phyloP scores from a whole-genome alignment of 23 red algal species.

The Gracilaria gracilis region DNA sequence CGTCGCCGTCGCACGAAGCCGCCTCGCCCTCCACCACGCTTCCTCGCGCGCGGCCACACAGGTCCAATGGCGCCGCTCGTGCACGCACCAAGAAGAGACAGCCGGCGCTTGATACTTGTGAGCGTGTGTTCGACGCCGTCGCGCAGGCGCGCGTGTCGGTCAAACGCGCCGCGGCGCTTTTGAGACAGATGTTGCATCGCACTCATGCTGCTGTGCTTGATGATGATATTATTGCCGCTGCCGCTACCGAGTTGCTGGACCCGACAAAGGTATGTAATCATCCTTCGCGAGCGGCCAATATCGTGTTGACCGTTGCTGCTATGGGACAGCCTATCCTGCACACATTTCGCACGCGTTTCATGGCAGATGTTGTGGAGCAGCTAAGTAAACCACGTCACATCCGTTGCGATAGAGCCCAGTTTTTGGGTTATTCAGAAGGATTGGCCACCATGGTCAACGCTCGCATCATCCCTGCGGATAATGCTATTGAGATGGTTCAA shows the following conservation, averaged over 20 bases:
- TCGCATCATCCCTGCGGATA: conserved; percentile 1
- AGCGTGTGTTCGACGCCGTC: conserved; percentile 17
- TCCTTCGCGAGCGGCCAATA: conserved; percentile 4
- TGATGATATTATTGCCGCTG: background rate
- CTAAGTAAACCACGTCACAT: background rate
- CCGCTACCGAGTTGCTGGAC: background rate
- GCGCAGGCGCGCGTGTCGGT: background rate
- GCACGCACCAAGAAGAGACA: background rate
- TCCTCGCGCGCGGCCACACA: background rate
- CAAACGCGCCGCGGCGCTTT: conserved; percentile 13
- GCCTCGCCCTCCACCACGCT: too few relatives aligned
- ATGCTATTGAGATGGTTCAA: conserved; percentile 8
- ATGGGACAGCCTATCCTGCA: background rate
- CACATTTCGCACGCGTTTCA: background rate
- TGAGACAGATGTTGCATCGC: background rate
- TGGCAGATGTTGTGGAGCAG: background rate
- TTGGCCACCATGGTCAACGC: conserved; percentile 20
- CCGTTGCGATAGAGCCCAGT: conserved; percentile 27
- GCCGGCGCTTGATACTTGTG: background rate
- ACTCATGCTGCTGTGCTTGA: background rate
- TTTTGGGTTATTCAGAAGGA: conserved; percentile 47
- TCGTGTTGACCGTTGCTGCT: conserved; percentile 6
- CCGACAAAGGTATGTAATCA: conserved; percentile 17
- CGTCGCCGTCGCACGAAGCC: too few relatives aligned
- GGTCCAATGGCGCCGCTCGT: background rate